Evolutionary conservation across 495 filamentous ascomycete species (phyloP), one percentile per base, ranked within the genome.

Genomic region (Penicillium paxilli): DNA sequence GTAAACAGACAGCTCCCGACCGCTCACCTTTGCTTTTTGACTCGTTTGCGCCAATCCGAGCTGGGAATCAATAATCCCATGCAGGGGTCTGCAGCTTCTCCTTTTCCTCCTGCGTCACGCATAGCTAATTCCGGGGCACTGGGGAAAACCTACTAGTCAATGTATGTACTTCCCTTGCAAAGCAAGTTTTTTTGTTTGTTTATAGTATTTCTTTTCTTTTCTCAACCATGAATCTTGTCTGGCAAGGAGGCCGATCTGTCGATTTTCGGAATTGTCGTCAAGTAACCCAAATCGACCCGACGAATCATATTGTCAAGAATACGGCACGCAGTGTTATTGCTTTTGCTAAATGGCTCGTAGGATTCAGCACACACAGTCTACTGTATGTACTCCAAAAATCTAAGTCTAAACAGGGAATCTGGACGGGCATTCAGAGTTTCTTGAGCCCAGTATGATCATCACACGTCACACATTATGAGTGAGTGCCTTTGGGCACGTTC

Each of bases 21-120:
- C 4, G 35, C 5, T n/a, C 3, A 19, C 35, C 35, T 8, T 38
- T 0, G 35, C 5, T 16, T 4, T 19, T 38, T 16, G 16, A 38
- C n/a, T 38, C 17, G 16, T 38, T 42, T 20, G 40, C 21, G 10
- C 38, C 19, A 1, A 22, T 23, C 7, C 16, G 11, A 57, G n/a
- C 19, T 48, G 44, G 26, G 16, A 57, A 57, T 48, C 49, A 48
- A 52, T 38, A 49, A 57, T 28, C 17, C 10, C 44, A 47, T 57
- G 44, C 49, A 52, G 44, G 41, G 22, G 44, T 11, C 8, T 42
- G 40, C 40, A 42, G 30, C 25, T 21, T 26, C 24, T 16, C 25
- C 49, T 52, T 49, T 57, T 44, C 44, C 28, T 28, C 49, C 46
- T n/a, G 49, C 46, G 14, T 21, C 19, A 21, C 17, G 21, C 22